A percentile compares a stretch with the other conserved stretches of the same genome.
These are phyloP conservation scores for Reticulascus tulasneorum DNA, from an alignment of 2,329 filamentous ascomycete species.

Conservation along the genomic window DNA sequence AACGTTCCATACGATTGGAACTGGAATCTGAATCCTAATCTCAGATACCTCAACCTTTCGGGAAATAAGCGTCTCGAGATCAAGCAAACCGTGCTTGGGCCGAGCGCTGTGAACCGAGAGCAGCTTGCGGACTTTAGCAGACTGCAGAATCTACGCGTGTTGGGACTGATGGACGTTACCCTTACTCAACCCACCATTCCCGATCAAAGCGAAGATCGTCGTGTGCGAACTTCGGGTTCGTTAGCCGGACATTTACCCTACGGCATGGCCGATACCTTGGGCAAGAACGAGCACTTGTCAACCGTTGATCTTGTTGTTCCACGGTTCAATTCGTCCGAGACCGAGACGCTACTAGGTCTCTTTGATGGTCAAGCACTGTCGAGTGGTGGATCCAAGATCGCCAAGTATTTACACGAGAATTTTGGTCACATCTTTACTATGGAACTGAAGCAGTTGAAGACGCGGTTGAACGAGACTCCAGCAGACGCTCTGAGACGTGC, in stretches of 20 bases:
- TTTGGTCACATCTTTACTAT: constrained; percentile 80
- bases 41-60: constrained; percentile 92
- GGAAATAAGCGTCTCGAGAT: constrained; percentile 97
- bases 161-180: constrained; percentile 97
- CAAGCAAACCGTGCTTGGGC: constrained; percentile 58
- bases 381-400: constrained; percentile 88
- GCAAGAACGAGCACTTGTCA: constrained; percentile 89
- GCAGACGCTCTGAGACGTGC: constrained; percentile 79
- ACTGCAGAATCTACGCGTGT: constrained; percentile 75
- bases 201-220: constrained; percentile 89
- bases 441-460: constrained; percentile 73
- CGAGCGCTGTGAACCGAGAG: constrained; percentile 54
- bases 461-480: constrained; percentile 66
- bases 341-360: constrained; percentile 86
- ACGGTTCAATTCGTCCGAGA: constrained; percentile 82
- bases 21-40: constrained; percentile 96
- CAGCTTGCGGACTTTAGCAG: constrained; percentile 87
- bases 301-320: constrained; percentile 95
- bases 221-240: constrained; percentile 95
- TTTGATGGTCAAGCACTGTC: constrained; percentile 93
- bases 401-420: constrained; percentile 94
- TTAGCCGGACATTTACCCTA: constrained; percentile 87
- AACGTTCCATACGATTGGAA: constrained; percentile 99
- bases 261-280: constrained; percentile 94
- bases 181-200: constrained; percentile 89